phyloP scores from a whole-genome alignment of 768 basidiomycete species.

The Psilocybe sp. region DNA sequence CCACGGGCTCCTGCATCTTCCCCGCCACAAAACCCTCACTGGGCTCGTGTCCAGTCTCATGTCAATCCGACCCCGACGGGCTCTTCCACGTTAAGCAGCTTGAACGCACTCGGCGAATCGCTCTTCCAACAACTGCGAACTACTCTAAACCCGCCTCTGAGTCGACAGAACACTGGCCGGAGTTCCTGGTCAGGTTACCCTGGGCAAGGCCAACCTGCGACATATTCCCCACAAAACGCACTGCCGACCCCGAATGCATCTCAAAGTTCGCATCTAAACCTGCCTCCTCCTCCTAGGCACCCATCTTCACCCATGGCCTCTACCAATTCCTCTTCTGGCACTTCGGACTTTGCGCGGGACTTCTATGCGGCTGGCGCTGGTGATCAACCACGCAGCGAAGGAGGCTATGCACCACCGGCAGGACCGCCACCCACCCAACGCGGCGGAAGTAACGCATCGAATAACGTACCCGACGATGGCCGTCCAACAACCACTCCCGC shows the following conservation, averaged over 20 bases:
- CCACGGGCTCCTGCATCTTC: constrained; percentile 7
- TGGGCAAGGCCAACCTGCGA: constrained; percentile 10
- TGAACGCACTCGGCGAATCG: not conserved
- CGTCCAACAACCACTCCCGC: constrained; percentile 61
- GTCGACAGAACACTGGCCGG: too few species aligned
- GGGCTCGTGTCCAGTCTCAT: not conserved
- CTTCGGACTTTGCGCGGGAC: constrained; percentile 61
- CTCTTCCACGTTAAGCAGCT: not conserved
- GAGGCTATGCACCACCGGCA: constrained; percentile 19
- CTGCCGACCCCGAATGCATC: constrained; percentile 4
- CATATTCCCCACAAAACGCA: constrained; percentile 12
- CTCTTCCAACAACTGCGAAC: constrained; percentile 1
- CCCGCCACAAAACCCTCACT: constrained; percentile 4
- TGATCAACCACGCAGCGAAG: constrained; percentile 5
- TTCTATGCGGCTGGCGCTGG: constrained; percentile 52
- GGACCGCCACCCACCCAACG: constrained; percentile 19
- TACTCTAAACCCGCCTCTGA: too few species aligned
- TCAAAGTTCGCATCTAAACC: not conserved
- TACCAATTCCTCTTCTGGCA: constrained; percentile 5
- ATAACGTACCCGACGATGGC: constrained; percentile 42
- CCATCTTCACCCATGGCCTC: constrained; percentile 12
- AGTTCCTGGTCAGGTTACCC: constrained; percentile 23
- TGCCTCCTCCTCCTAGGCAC: constrained; percentile 21
- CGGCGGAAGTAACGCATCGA: constrained; percentile 1
- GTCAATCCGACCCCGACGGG: not conserved